These are phyloP conservation scores for Bombardia bombarda DNA, from an alignment of 495 filamentous ascomycete genomes.

Conservation along the genomic window DNA sequence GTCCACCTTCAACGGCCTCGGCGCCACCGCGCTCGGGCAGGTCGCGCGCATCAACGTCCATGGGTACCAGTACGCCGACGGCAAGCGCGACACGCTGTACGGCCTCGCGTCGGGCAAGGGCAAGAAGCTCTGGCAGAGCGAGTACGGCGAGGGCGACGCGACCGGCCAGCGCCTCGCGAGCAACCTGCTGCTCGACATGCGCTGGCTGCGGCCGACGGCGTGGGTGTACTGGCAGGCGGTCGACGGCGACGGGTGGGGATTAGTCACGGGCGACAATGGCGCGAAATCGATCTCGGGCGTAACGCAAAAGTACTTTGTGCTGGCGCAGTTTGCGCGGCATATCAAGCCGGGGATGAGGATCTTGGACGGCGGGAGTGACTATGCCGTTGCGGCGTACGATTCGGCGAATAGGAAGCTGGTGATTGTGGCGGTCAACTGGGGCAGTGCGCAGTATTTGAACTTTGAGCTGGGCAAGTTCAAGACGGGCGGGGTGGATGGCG, in stretches of 20 bases:
- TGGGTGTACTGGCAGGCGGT: slow-evolving; percentile 36
- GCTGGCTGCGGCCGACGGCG: slow-evolving; percentile 29
- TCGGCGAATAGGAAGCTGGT: slow-evolving; percentile 19
- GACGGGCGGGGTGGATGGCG: slow-evolving; percentile 16
- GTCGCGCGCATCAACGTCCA: slow-evolving; percentile 31
- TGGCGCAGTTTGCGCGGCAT: slow-evolving; percentile 30
- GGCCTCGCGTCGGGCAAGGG: slow-evolving; percentile 8
- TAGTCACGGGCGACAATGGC: slow-evolving; percentile 26
- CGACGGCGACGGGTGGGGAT: slow-evolving; percentile 28
- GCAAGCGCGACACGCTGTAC: slow-evolving; percentile 19
- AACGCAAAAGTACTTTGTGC: slow-evolving; percentile 29
- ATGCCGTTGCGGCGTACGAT: slow-evolving; percentile 29
- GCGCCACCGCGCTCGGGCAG: slow-evolving; percentile 11
- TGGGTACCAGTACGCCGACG: slow-evolving; percentile 27
- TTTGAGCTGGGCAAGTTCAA: slow-evolving; percentile 27
- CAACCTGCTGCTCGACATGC: slow-evolving; percentile 28
- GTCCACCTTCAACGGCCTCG: slow-evolving; percentile 19
- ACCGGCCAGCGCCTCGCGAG: slow-evolving; percentile 20
- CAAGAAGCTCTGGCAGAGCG: slow-evolving; percentile 32
- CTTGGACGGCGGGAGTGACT: slow-evolving; percentile 24
- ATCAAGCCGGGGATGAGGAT: slow-evolving; percentile 28
- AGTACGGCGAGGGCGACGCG: slow-evolving; percentile 31
- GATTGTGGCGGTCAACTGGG: slow-evolving; percentile 31
- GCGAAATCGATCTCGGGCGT: slow-evolving; percentile 13
- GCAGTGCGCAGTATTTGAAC: slow-evolving; percentile 24